phyloP scores from a whole-genome alignment of 2,329 filamentous ascomycete genomes.

The Pyrenochaeta sp. region DNA sequence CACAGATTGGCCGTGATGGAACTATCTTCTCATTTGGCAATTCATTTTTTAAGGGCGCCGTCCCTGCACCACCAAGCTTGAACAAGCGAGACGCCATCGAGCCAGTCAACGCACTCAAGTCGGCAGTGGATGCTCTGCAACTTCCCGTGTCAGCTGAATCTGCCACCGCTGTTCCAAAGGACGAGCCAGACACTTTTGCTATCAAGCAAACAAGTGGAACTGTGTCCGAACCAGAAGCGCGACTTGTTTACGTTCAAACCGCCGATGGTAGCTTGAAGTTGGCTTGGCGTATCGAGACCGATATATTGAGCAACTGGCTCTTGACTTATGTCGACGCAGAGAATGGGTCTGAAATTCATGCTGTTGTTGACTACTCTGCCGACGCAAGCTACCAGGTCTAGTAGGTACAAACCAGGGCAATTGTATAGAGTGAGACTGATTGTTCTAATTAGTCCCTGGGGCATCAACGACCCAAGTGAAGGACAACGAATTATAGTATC shows the following conservation, averaged over 20 bases:
- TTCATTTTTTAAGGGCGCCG: slow-evolving; percentile 56
- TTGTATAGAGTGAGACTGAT: slow-evolving; percentile 6
- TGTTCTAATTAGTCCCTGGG: slow-evolving; percentile 52
- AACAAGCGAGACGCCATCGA: slow-evolving; percentile 55
- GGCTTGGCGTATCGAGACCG: slow-evolving; percentile 68
- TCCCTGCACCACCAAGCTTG: slow-evolving; percentile 50
- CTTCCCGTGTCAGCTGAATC: slow-evolving; percentile 54
- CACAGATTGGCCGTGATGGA: slow-evolving; percentile 61
- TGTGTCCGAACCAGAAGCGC: slow-evolving; percentile 62
- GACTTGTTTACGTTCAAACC: slow-evolving; percentile 64
- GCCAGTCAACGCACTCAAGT: slow-evolving; percentile 55
- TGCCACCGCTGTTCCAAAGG: slow-evolving; percentile 51
- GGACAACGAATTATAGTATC: slow-evolving; percentile 55
- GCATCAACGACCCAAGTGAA: slow-evolving; percentile 62
- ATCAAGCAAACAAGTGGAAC: slow-evolving; percentile 61
- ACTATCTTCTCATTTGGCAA: slow-evolving; percentile 67
- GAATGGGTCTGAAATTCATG: slow-evolving; percentile 58
- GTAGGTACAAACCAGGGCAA: slow-evolving; percentile 32
- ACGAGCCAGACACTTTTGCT: slow-evolving; percentile 50
- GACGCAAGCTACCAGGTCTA: slow-evolving; percentile 66
- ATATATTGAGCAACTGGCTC: slow-evolving; percentile 66
- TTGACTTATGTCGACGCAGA: slow-evolving; percentile 65
- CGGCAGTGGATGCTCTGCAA: slow-evolving; percentile 50
- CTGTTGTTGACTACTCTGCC: slow-evolving; percentile 66
- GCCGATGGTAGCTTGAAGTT: slow-evolving; percentile 58